Evolutionary conservation across 768 basidiomycete genomes (phyloP).

Genomic region (Leucocoprinus sp.): DNA sequence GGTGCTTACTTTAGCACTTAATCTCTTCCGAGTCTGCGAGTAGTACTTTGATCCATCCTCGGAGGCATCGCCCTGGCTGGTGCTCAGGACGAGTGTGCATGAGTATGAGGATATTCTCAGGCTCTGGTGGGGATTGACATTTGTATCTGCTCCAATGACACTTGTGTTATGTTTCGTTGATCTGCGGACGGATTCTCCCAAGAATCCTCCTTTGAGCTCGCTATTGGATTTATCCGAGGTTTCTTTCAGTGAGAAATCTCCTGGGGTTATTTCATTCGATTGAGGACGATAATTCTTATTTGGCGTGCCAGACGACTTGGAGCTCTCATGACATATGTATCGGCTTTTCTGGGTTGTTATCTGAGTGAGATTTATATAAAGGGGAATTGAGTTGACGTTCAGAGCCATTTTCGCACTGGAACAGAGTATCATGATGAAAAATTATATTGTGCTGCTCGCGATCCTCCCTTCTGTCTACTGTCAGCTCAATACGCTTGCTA

Average conservation of each 20-base stretch:
- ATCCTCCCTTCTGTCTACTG: slow-evolving; percentile 23
- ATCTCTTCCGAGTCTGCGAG: slow-evolving; percentile 5
- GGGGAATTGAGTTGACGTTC: neutral
- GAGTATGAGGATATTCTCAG: slow-evolving; percentile 20
- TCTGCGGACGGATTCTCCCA: neutral
- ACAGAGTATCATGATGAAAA: neutral
- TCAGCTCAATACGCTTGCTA: slow-evolving; percentile 43
- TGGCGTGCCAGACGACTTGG: slow-evolving; percentile 1
- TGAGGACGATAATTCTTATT: slow-evolving; percentile 5
- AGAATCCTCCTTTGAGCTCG: neutral
- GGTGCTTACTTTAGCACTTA: slow-evolving; percentile 22
- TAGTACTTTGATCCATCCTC: slow-evolving; percentile 34
- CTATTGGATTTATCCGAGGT: no score
- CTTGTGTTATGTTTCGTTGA: neutral
- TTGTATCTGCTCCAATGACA: neutral
- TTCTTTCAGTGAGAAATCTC: no score
- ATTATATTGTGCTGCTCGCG: slow-evolving; percentile 2
- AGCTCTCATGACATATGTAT: no score
- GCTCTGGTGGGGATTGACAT: slow-evolving; percentile 29
- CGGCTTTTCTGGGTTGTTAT: no score
- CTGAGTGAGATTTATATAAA: slow-evolving; percentile 1
- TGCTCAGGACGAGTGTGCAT: slow-evolving; percentile 51
- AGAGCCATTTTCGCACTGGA: neutral
- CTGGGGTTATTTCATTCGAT: no score
- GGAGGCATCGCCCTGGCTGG: slow-evolving; percentile 70